A percentile compares a stretch with the other conserved stretches of the same genome.
Evolutionary conservation across 805 yeast genomes (phyloP).

Genomic region (Pichia scutulata): DNA sequence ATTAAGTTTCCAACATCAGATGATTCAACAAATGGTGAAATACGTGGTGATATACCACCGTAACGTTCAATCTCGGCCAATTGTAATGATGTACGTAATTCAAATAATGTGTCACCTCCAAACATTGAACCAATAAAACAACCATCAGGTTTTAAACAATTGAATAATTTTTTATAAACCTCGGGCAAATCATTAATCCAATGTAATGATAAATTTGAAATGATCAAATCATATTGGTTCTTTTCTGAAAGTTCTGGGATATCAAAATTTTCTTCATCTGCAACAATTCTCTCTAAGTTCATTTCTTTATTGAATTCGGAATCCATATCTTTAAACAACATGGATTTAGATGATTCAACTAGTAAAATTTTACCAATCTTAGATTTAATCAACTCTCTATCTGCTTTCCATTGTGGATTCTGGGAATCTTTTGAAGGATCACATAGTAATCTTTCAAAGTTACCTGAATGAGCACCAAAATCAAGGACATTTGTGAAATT

Average conservation of each 20-base stretch:
- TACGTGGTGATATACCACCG: constrained; percentile 75
- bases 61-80: constrained; percentile 72
- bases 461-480: constrained; percentile 69
- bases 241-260: constrained; percentile 34
- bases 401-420: constrained; percentile 39
- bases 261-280: constrained; percentile 61
- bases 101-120: constrained; percentile 82
- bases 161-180: constrained; percentile 46
- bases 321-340: constrained; percentile 47
- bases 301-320: constrained; percentile 37
- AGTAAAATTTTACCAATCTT: constrained; percentile 50
- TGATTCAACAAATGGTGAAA: constrained; percentile 73
- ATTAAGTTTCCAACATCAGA: constrained; percentile 67
- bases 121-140: constrained; percentile 73
- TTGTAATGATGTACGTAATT: constrained; percentile 70
- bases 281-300: constrained; percentile 41
- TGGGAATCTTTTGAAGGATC: constrained; percentile 31
- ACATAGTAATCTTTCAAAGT: constrained; percentile 29
- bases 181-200: constrained; percentile 85
- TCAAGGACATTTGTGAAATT: constrained; percentile 56
- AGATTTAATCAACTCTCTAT: constrained; percentile 42
- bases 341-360: constrained; percentile 53
- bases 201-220: constrained; percentile 67
- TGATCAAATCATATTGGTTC: constrained; percentile 53
- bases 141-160: constrained; percentile 68